Evolutionary conservation across 1,284 basidiomycete species (phyloP).

Genomic region (Rhodotorula glutinis): DNA sequence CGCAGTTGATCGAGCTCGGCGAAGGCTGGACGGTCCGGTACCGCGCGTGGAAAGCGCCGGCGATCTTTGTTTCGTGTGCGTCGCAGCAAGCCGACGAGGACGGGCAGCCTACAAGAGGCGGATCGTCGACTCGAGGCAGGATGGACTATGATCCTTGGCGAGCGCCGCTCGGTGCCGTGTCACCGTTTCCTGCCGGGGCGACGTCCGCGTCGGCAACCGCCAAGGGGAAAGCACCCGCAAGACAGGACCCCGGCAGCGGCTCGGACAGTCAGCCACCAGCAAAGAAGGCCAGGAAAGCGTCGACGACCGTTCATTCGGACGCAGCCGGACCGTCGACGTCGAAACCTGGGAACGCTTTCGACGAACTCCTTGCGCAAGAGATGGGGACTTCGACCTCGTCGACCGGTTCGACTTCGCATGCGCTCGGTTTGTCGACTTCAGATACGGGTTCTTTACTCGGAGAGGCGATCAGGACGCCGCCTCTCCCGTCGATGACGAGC

Average conservation of each 20-base stretch:
- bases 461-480: background rate
- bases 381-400: background rate
- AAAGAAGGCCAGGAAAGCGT: constrained; percentile 5
- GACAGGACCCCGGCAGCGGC: background rate
- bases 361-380: constrained; percentile 26
- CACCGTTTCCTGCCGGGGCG: background rate
- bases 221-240: background rate
- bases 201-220: background rate
- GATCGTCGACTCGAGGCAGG: background rate
- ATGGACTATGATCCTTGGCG: constrained; percentile 8
- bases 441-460: background rate
- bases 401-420: background rate
- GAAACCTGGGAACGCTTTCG: constrained; percentile 10
- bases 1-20: constrained; percentile 27
- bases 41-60: constrained; percentile 31
- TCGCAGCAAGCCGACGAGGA: too few species aligned
- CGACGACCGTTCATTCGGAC: background rate
- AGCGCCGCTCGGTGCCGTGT: constrained; percentile 5
- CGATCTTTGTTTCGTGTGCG: constrained; percentile 7
- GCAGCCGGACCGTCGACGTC: background rate
- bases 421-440: background rate
- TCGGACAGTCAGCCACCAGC: background rate
- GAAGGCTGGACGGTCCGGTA: constrained; percentile 29
- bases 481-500: background rate
- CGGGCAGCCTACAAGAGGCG: background rate